Percentiles rank a stretch among this genome's conserved stretches.
Evolutionary conservation across 1,284 basidiomycete species (phyloP).

Genomic region (Cryptococcus neoformans): DNA sequence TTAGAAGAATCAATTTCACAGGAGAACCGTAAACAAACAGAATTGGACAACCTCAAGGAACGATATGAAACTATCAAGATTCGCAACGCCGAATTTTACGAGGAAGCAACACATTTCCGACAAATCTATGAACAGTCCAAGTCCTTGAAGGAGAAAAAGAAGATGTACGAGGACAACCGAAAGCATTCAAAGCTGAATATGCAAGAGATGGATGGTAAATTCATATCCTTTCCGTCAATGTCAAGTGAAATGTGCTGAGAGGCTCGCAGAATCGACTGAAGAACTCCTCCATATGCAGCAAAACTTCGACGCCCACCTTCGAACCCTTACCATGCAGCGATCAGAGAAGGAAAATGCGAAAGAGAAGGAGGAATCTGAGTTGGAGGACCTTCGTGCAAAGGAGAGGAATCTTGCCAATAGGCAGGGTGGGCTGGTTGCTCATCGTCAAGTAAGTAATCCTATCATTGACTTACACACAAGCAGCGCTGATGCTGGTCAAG

Average conservation of each 20-base stretch:
- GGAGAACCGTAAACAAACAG: conserved; percentile 68
- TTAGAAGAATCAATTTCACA: conserved; percentile 60
- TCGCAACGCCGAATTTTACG: conserved; percentile 77
- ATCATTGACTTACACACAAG: neutral
- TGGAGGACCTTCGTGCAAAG: conserved; percentile 32
- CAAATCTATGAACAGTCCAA: conserved; percentile 75
- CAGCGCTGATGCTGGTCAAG: conserved; percentile 49
- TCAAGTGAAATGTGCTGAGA: neutral
- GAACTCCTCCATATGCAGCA: conserved; percentile 66
- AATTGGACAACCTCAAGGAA: conserved; percentile 67
- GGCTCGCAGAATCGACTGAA: conserved; percentile 64
- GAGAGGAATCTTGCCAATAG: conserved; percentile 34
- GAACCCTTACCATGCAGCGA: conserved; percentile 31
- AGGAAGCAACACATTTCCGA: conserved; percentile 77
- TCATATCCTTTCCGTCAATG: neutral
- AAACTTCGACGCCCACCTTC: conserved; percentile 62
- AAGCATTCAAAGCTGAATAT: conserved; percentile 57
- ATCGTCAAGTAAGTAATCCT: conserved; percentile 35
- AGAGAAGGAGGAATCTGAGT: conserved; percentile 35
- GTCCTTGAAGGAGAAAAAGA: conserved; percentile 63
- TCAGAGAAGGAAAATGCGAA: conserved; percentile 33
- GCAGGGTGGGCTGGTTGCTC: conserved; percentile 38
- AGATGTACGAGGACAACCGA: conserved; percentile 62
- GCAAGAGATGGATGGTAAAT: conserved; percentile 66
- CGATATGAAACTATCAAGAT: conserved; percentile 65